Conservation (phyloP, 2,329 filamentous ascomycete species). For the Coleophoma crateriformis region DNA sequence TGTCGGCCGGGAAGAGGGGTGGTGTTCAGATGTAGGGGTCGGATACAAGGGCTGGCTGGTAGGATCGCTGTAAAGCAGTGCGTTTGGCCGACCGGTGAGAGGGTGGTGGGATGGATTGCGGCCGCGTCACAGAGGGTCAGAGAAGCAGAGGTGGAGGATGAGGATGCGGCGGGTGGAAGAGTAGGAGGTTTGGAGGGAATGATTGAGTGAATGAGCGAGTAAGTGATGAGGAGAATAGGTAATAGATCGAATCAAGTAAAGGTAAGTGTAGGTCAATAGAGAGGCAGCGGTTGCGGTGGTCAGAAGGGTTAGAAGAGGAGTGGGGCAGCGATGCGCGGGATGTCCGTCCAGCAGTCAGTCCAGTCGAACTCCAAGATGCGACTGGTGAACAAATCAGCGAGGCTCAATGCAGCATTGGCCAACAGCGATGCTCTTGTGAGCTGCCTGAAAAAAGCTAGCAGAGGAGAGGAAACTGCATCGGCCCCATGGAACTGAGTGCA, state of each 20-base stretch:
- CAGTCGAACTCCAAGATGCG: too few species aligned
- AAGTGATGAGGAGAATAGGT: background rate
- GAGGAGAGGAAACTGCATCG: too few species aligned
- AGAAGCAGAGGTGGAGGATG: background rate
- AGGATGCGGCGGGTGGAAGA: background rate
- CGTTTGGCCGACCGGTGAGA: background rate
- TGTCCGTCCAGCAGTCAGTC: too few species aligned
- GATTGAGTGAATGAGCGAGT: background rate
- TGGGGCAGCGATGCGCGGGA: background rate
- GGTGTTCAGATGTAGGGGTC: background rate
- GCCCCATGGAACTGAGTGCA: too few species aligned
- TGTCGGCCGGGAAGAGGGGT: background rate
- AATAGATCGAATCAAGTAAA: too few species aligned
- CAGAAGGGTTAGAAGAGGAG: background rate
- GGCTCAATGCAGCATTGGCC: too few species aligned
- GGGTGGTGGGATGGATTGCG: background rate
- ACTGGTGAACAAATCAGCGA: too few species aligned
- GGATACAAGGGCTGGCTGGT: background rate
- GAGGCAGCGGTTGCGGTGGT: background rate
- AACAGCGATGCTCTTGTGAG: too few species aligned
- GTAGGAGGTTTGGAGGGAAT: background rate
- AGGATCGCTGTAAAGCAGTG: background rate
- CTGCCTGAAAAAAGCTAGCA: too few species aligned
- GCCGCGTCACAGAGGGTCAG: background rate
- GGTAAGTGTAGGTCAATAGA: too few species aligned